Percentiles rank a stretch among this genome's conserved stretches.
Conservation (phyloP, 441 rosid genomes). For the Gossypium trilobum region DNA sequence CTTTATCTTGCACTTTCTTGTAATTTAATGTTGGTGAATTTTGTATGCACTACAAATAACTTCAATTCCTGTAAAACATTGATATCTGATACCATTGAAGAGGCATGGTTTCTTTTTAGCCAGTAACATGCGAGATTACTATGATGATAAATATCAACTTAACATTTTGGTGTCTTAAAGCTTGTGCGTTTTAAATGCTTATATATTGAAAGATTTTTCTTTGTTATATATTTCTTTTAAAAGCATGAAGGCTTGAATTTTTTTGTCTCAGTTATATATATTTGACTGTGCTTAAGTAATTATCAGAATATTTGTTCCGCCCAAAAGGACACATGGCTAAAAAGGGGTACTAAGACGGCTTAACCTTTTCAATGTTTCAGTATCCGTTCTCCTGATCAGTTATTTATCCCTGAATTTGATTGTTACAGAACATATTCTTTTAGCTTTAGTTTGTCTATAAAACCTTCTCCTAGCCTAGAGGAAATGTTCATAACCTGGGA, state of each 20-base stretch:
- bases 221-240: slow-evolving; percentile 2
- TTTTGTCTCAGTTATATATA: background rate
- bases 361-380: background rate
- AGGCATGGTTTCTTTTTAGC: background rate
- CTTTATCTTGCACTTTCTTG: background rate
- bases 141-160: background rate
- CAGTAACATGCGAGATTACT: background rate
- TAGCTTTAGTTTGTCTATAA: background rate
- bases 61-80: slow-evolving; percentile 1
- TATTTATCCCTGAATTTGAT: background rate
- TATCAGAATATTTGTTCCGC: background rate
- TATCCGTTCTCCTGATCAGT: background rate
- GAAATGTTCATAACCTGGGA: background rate
- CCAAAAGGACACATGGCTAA: background rate
- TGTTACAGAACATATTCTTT: background rate
- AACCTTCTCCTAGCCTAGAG: background rate
- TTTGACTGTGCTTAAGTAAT: background rate
- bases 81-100: background rate
- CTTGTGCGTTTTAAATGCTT: background rate
- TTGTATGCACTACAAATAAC: background rate
- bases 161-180: background rate
- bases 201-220: background rate
- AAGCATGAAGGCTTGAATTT: background rate
- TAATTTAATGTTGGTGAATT: background rate
- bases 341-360: background rate